Conservation (phyloP, 305 asterid genomes). For the Fraxinus nigra region DNA sequence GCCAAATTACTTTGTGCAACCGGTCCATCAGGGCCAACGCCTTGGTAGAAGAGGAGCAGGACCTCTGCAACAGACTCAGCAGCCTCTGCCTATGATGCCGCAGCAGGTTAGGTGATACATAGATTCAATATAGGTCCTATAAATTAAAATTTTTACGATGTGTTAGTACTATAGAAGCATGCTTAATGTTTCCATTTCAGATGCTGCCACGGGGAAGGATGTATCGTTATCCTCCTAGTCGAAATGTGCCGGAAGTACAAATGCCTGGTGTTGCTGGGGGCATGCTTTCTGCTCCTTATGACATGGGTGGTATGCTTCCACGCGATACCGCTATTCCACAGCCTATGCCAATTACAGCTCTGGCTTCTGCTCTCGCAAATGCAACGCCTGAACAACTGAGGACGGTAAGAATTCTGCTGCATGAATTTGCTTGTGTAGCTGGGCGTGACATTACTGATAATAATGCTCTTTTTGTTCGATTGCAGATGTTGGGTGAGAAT, state of each 20-base stretch:
- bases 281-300: constrained; percentile 37
- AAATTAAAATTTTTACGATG: background rate
- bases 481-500: constrained; percentile 54
- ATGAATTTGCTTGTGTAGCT: background rate
- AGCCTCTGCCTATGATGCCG: constrained; percentile 36
- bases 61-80: constrained; percentile 40
- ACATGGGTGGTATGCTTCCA: constrained; percentile 38
- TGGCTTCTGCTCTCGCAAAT: constrained; percentile 49
- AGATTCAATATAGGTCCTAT: background rate
- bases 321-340: constrained; percentile 35
- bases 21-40: constrained; percentile 40
- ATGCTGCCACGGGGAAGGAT: constrained; percentile 42
- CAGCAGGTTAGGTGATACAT: constrained; percentile 30
- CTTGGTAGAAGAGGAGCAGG: constrained; percentile 45
- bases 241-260: constrained; percentile 31
- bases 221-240: constrained; percentile 39
- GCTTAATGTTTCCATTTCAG: constrained; percentile 13
- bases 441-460: background rate
- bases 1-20: constrained; percentile 38
- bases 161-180: background rate
- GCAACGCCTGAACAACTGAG: constrained; percentile 46
- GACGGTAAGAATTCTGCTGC: constrained; percentile 25
- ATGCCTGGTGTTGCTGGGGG: constrained; percentile 40
- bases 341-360: constrained; percentile 40
- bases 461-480: background rate